Percentiles rank a stretch among this genome's conserved stretches.
Conservation (phyloP, 164 flowering plant species). For the Berberis vulgaris region DNA sequence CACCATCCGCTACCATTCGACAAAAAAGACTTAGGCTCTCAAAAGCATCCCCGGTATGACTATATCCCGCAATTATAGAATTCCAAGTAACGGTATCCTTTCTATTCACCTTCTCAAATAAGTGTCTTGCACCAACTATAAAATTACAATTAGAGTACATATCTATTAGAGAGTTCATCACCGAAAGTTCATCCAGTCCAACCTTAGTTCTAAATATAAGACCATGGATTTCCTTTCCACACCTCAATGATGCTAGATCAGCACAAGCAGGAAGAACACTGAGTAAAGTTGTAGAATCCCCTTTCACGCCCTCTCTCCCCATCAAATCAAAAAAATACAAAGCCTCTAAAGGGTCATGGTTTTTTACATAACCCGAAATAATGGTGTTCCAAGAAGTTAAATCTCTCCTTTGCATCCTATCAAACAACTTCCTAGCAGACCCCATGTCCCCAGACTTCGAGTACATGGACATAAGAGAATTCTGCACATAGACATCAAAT, state of each 20-base stretch:
- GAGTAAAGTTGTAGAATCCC: conserved; percentile 31
- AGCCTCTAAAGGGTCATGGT: conserved; percentile 24
- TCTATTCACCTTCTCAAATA: conserved; percentile 15
- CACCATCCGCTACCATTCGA: conserved; percentile 20
- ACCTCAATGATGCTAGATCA: conserved; percentile 17
- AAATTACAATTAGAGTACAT: conserved; percentile 25
- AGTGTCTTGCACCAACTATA: conserved; percentile 14
- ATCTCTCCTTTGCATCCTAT: conserved; percentile 36
- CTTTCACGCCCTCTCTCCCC: conserved; percentile 15
- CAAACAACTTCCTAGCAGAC: conserved; percentile 29
- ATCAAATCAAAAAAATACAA: conserved; percentile 17
- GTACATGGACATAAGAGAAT: conserved; percentile 39
- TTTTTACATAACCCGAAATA: conserved; percentile 32
- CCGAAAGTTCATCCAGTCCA: conserved; percentile 8
- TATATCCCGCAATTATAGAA: conserved; percentile 16
- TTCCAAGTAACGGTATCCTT: conserved; percentile 24
- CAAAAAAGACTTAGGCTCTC: conserved; percentile 20
- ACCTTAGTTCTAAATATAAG: conserved; percentile 20
- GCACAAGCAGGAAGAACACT: conserved; percentile 29
- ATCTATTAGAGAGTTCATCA: conserved; percentile 35
- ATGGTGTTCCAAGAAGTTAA: conserved; percentile 43
- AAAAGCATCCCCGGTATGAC: conserved; percentile 12
- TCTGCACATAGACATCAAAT: conserved; percentile 35
- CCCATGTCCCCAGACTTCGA: conserved; percentile 28
- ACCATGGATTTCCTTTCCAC: conserved; percentile 32